These are phyloP conservation scores for Sporisorium iseilematis-ciliati DNA, from an alignment of 1,284 basidiomycete species.

Conservation along the genomic window DNA sequence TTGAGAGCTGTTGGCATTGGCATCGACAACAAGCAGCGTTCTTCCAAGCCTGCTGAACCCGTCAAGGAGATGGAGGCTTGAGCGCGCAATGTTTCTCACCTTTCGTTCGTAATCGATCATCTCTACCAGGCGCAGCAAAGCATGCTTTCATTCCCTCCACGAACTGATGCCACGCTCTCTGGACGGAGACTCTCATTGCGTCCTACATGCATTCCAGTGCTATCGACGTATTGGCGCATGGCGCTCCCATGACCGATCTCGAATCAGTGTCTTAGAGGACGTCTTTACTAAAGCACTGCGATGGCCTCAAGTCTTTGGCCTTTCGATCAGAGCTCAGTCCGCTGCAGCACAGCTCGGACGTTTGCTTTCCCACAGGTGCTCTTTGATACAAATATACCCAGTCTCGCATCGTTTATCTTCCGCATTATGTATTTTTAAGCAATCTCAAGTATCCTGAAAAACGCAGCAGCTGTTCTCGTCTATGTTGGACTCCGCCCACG, in stretches of 20 bases:
- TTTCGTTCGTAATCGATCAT: background rate
- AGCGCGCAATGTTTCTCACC: background rate
- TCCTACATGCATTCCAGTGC: too few species aligned
- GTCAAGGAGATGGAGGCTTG: conserved; percentile 25
- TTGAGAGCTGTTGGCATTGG: conserved; percentile 64
- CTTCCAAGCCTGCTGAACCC: conserved; percentile 23
- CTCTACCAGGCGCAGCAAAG: background rate
- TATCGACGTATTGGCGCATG: too few species aligned
- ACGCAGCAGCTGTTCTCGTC: too few species aligned
- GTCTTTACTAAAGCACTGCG: too few species aligned
- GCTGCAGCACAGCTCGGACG: background rate
- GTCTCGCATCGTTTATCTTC: conserved; percentile 10
- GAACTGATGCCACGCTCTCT: background rate
- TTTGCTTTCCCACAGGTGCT: background rate
- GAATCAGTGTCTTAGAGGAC: too few species aligned
- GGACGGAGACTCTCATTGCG: too few species aligned
- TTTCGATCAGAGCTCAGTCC: background rate
- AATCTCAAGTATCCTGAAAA: conserved; percentile 8
- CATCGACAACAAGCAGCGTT: conserved; percentile 64
- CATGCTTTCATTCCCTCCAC: background rate
- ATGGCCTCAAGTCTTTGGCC: background rate
- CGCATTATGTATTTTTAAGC: conserved; percentile 41
- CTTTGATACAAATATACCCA: conserved; percentile 23
- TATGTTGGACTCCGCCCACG: background rate
- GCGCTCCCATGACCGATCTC: too few species aligned